Base-by-base conservation (phyloP, 106 monocot genomes). In the Vanilla planifolia region DNA sequence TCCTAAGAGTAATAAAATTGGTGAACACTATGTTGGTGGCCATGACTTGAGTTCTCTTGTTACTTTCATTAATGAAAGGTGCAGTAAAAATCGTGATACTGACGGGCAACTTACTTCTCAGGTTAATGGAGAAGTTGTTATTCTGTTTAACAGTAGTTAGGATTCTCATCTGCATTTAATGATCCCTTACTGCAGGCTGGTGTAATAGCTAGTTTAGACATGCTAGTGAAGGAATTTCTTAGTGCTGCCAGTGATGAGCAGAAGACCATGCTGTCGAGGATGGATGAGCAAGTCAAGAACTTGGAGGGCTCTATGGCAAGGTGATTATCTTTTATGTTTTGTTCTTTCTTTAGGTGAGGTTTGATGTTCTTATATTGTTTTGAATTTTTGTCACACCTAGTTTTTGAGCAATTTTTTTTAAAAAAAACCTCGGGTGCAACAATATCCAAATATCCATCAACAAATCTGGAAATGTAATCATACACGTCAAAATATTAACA, bases 91-190 rank as follows among this genome's bases (percentile, higher is more conserved):
- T 66, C 82, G 94, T 70, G 89, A 95, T 47, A 22, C 56, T 16
- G 80, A 86, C 45, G 94, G 94, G n/a, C 86, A 95, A 52, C 83
- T 95, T 29, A 80, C 89, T 48, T 78, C 89, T 28, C 67, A 95
- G 65, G 94, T 89, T 20, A 71, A 69, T 71, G 21, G 21, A 52
- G 26, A 8, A 13, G 6, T 46, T 25, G 28, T 62, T 59, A 20
- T 3, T 40, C 34, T 8, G 5, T 19, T 44, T 48, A 21, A 42
- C 45, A 21, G 41, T 9, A 40, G 0, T 2, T 48, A 15, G 28
- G 60, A 0, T 28, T 77, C 60, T 0, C 62, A 44, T 36, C 65
- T 28, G 25, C 29, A 28, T 17, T 22, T 47, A 1, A 46, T 40
- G 5, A 58, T 40, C 58, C 22, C 8, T 65, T 57, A 22, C 59